Conservation (phyloP, 495 filamentous ascomycete genomes). For the Penicilliopsis zonata region DNA sequence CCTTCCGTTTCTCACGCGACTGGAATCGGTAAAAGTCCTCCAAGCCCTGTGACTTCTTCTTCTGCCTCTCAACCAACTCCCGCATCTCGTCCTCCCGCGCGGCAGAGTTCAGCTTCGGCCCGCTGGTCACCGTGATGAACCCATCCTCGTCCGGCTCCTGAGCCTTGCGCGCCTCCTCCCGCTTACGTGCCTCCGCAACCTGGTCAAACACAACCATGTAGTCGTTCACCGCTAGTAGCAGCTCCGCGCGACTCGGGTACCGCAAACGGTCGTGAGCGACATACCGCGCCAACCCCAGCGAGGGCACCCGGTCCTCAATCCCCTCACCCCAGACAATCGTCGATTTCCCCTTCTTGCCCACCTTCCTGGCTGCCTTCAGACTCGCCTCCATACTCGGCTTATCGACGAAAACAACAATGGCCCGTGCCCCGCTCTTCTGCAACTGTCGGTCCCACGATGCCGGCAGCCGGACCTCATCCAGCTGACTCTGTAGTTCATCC, state of each 20-base stretch:
- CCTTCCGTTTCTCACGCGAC: conserved; percentile 78
- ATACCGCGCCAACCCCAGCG: conserved; percentile 52
- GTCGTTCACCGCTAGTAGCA: conserved; percentile 63
- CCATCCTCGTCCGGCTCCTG: conserved; percentile 87
- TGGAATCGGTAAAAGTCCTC: conserved; percentile 93
- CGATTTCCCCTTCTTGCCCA: conserved; percentile 26
- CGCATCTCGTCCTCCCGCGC: conserved; percentile 64
- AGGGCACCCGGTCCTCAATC: conserved; percentile 36
- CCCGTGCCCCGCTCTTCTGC: conserved; percentile 59
- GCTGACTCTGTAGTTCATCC: conserved; percentile 37
- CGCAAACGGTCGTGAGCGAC: conserved; percentile 45
- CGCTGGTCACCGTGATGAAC: conserved; percentile 82
- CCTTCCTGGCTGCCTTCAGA: conserved; percentile 51
- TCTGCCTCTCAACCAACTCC: conserved; percentile 58
- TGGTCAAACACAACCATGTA: conserved; percentile 67
- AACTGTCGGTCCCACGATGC: conserved; percentile 65
- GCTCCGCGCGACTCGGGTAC: conserved; percentile 49
- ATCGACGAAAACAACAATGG: conserved; percentile 75
- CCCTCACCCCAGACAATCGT: conserved; percentile 51
- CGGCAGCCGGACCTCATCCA: conserved; percentile 44
- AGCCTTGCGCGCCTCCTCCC: conserved; percentile 48
- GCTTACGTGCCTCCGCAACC: conserved; percentile 52
- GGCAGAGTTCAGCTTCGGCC: conserved; percentile 56
- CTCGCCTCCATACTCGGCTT: conserved; percentile 57
- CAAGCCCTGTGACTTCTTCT: conserved; percentile 54